A percentile compares a stretch with the other conserved stretches of the same genome.
These are phyloP conservation scores for Cercospora berteroae DNA, from an alignment of 2,329 filamentous ascomycete species.

Conservation along the genomic window DNA sequence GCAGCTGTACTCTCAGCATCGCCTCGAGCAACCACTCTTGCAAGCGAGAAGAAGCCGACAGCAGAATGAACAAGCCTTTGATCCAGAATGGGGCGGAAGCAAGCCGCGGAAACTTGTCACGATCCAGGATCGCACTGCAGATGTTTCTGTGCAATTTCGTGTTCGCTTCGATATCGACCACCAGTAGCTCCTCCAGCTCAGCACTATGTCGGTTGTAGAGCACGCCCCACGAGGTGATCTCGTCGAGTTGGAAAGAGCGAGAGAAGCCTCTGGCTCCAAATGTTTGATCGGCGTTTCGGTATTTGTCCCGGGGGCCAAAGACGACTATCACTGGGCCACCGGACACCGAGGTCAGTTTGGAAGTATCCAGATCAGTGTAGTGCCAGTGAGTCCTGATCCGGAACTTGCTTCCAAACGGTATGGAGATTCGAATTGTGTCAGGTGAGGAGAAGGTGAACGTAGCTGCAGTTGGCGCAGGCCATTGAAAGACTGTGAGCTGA, in stretches of 20 bases:
- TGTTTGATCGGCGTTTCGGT: neutral
- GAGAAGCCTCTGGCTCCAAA: neutral
- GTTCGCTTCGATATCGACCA: neutral
- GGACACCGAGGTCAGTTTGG: neutral
- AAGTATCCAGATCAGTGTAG: neutral
- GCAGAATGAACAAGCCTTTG: neutral
- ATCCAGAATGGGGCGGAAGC: neutral
- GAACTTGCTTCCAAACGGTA: neutral
- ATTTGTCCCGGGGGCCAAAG: neutral
- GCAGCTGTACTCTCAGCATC: neutral
- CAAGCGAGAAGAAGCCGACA: neutral
- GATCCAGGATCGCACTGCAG: neutral
- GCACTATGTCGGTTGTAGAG: neutral
- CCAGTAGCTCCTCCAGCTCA: neutral
- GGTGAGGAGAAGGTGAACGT: neutral
- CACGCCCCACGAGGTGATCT: neutral
- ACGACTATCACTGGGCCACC: neutral
- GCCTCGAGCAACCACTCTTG: neutral
- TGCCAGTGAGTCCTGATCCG: neutral
- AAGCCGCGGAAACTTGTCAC: neutral
- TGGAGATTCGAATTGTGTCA: neutral
- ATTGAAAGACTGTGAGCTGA: neutral
- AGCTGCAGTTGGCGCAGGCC: neutral
- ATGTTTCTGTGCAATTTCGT: neutral
- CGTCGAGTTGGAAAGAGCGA: neutral